A percentile compares a stretch with the other conserved stretches of the same genome.
phyloP scores from a whole-genome alignment of 805 yeast genomes.

The Naumovozyma dairenensis region DNA sequence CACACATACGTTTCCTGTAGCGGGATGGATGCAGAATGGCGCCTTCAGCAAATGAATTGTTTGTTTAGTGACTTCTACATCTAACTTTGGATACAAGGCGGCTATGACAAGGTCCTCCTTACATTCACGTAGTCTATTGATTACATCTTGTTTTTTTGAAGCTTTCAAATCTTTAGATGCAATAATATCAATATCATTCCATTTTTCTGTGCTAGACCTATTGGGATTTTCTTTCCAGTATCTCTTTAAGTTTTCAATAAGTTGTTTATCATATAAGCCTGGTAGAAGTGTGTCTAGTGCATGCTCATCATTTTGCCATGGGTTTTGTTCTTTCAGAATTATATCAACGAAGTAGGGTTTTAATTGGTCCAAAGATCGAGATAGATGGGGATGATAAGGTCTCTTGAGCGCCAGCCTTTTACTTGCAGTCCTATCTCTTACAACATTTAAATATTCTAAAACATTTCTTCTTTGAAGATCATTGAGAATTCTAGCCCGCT shows the following conservation, averaged over 20 bases:
- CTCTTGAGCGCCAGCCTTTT: slow-evolving; percentile 49
- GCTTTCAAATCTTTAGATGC: slow-evolving; percentile 32
- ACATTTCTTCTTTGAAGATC: slow-evolving; percentile 70
- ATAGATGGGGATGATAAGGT: slow-evolving; percentile 85
- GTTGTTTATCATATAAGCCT: slow-evolving; percentile 51
- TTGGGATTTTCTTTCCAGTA: slow-evolving; percentile 51
- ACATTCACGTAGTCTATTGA: slow-evolving; percentile 48
- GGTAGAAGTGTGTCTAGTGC: slow-evolving; percentile 49
- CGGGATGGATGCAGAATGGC: slow-evolving; percentile 95
- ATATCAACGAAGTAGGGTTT: slow-evolving; percentile 53
- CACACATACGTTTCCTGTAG: slow-evolving; percentile 91
- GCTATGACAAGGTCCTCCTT: slow-evolving; percentile 74
- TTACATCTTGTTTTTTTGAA: slow-evolving; percentile 26
- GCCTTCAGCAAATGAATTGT: slow-evolving; percentile 87
- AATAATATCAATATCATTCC: slow-evolving; percentile 62
- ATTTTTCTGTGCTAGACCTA: slow-evolving; percentile 52
- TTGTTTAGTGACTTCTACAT: slow-evolving; percentile 84
- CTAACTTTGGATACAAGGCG: slow-evolving; percentile 83
- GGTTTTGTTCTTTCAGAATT: slow-evolving; percentile 74
- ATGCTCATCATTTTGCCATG: slow-evolving; percentile 57
- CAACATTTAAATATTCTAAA: slow-evolving; percentile 73
- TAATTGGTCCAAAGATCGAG: slow-evolving; percentile 61
- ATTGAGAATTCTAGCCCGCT: slow-evolving; percentile 62
- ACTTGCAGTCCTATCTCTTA: slow-evolving; percentile 40
- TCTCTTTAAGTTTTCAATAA: slow-evolving; percentile 42